These are phyloP conservation scores for Globisporangium iwayamae DNA, from an alignment of 352 stramenopile species.

Conservation along the genomic window DNA sequence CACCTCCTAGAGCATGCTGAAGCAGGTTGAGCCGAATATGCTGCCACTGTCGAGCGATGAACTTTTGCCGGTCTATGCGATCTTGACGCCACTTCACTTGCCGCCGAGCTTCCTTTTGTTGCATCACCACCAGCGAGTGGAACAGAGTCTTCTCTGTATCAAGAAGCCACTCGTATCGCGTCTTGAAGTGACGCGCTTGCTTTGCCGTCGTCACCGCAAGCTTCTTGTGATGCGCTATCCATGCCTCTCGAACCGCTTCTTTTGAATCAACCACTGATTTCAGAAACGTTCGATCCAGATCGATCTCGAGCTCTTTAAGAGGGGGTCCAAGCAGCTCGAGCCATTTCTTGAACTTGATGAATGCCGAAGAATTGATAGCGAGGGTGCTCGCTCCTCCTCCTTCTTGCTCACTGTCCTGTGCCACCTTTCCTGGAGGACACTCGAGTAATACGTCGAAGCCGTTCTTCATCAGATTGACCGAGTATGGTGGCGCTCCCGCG, in stretches of 20 bases:
- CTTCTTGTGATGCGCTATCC: conserved; percentile 44
- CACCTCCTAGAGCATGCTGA: conserved; percentile 22
- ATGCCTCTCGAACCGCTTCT: conserved; percentile 52
- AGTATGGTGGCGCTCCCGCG: conserved; percentile 44
- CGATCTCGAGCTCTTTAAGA: conserved; percentile 60
- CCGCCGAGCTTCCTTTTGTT: conserved; percentile 50
- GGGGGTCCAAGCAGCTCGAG: conserved; percentile 63
- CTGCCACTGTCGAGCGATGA: conserved; percentile 51
- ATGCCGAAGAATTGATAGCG: conserved; percentile 20
- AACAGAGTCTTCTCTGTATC: conserved; percentile 30
- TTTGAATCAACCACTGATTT: conserved; percentile 46
- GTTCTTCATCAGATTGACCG: conserved; percentile 78
- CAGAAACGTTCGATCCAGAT: conserved; percentile 59
- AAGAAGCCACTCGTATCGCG: conserved; percentile 37
- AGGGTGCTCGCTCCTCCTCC: not conserved
- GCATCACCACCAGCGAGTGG: conserved; percentile 33
- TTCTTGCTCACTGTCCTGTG: not conserved
- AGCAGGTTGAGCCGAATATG: conserved; percentile 29
- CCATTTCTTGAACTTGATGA: conserved; percentile 60
- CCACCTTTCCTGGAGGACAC: conserved; percentile 16
- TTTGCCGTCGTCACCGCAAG: conserved; percentile 28
- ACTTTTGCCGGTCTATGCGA: conserved; percentile 60
- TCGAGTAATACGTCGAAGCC: conserved; percentile 65
- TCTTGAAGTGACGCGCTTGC: conserved; percentile 37
- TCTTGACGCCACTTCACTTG: conserved; percentile 72